phyloP scores from a whole-genome alignment of 768 basidiomycete species.

The Collybiopsis luxurians region DNA sequence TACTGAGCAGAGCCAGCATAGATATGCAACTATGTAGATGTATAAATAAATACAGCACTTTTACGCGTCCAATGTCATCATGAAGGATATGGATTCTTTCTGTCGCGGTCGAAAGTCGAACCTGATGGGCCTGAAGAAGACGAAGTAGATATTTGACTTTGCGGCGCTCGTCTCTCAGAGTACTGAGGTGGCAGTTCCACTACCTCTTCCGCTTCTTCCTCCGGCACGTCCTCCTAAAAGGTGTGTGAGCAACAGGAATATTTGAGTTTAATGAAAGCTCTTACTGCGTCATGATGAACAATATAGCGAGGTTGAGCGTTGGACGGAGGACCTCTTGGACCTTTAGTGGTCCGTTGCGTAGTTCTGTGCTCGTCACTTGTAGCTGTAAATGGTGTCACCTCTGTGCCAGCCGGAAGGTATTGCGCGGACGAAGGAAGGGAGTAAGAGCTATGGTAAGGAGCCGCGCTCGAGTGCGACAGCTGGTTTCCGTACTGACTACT shows the following conservation, averaged over 20 bases:
- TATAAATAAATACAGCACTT: too few species aligned
- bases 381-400: neutral
- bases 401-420: neutral
- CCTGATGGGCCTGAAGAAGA: neutral
- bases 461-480: too few species aligned
- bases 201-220: slow-evolving; percentile 44
- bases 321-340: neutral
- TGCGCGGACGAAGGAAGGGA: neutral
- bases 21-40: too few species aligned
- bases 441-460: neutral
- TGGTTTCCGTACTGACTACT: too few species aligned
- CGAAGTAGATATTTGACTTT: too few species aligned
- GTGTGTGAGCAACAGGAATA: too few species aligned
- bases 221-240: slow-evolving; percentile 50
- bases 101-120: neutral
- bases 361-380: neutral
- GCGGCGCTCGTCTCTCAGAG: slow-evolving; percentile 44
- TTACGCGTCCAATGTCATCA: neutral
- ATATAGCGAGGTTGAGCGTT: slow-evolving; percentile 52
- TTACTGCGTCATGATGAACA: slow-evolving; percentile 61
- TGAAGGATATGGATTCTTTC: neutral
- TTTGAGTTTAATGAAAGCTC: too few species aligned
- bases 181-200: slow-evolving; percentile 81
- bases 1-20: too few species aligned
- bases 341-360: neutral